A percentile compares a stretch with the other conserved stretches of the same genome.
These are phyloP conservation scores for Chrysopogon serrulatus DNA, from an alignment of 176 grass and related monocot genomes.

Conservation along the genomic window DNA sequence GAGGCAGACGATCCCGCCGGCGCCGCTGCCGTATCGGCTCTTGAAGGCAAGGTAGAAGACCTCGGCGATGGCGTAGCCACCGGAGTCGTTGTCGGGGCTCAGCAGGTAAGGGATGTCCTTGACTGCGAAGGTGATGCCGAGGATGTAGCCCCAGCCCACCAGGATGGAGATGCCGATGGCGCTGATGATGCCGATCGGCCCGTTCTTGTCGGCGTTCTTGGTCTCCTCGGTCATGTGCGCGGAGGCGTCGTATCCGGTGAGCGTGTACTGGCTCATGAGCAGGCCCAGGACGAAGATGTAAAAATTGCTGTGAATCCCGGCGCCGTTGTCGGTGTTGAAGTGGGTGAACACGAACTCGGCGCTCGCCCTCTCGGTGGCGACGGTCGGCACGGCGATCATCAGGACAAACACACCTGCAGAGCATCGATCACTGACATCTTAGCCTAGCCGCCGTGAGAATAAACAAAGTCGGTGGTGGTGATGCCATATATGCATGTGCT, in stretches of 20 bases:
- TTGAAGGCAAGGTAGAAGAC: slow-evolving; percentile 89
- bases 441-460: too few species aligned
- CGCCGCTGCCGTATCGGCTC: slow-evolving; percentile 61
- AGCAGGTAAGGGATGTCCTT: slow-evolving; percentile 72
- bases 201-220: slow-evolving; percentile 76
- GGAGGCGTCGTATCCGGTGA: slow-evolving; percentile 82
- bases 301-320: slow-evolving; percentile 71
- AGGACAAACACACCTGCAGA: slow-evolving; percentile 67
- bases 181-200: slow-evolving; percentile 78
- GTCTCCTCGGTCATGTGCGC: slow-evolving; percentile 95
- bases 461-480: too few species aligned
- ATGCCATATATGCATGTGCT: too few species aligned
- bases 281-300: slow-evolving; percentile 89
- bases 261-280: slow-evolving; percentile 90
- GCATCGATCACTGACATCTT: not conserved
- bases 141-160: slow-evolving; percentile 79
- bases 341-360: slow-evolving; percentile 84
- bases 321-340: slow-evolving; percentile 75
- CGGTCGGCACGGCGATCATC: slow-evolving; percentile 68
- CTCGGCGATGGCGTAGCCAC: slow-evolving; percentile 77
- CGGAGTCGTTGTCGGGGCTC: slow-evolving; percentile 70
- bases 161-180: slow-evolving; percentile 73
- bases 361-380: slow-evolving; percentile 77
- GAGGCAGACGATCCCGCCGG: slow-evolving; percentile 79
- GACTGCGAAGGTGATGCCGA: slow-evolving; percentile 80